phyloP scores from a whole-genome alignment of 108 stramenopile genomes.

The Conticribra weissflogii region DNA sequence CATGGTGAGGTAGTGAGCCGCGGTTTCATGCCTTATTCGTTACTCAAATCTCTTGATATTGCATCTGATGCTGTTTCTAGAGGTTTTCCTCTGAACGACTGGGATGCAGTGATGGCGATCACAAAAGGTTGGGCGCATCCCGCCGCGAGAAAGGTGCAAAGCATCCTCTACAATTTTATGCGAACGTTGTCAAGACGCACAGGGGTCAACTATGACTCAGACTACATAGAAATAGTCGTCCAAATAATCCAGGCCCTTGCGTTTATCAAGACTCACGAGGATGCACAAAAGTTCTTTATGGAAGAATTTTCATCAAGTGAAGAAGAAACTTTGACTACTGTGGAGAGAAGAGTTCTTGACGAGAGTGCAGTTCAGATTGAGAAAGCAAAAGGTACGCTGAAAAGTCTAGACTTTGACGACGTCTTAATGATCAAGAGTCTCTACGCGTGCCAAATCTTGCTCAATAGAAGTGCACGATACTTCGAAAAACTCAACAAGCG shows the following conservation, averaged over 20 bases:
- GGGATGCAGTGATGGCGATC: conserved; percentile 38
- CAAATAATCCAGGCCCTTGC: conserved; percentile 33
- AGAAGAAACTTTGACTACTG: conserved; percentile 39
- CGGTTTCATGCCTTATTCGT: conserved; percentile 47
- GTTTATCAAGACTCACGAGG: conserved; percentile 38
- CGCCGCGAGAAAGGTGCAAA: conserved; percentile 7
- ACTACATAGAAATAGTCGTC: not conserved
- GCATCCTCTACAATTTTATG: not conserved
- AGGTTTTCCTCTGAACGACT: conserved; percentile 33
- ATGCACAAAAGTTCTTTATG: conserved; percentile 49
- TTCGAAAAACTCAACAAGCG: too few relatives aligned
- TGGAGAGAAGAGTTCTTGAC: conserved; percentile 57
- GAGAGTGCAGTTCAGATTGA: conserved; percentile 54
- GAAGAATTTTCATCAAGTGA: conserved; percentile 42
- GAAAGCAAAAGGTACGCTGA: conserved; percentile 47
- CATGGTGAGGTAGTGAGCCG: conserved; percentile 58
- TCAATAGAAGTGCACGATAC: conserved; percentile 52
- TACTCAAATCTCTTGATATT: conserved; percentile 22
- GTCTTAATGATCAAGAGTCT: conserved; percentile 56
- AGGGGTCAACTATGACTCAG: conserved; percentile 1
- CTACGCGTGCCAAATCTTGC: conserved; percentile 71
- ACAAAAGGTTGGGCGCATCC: conserved; percentile 3
- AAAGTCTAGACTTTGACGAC: conserved; percentile 34
- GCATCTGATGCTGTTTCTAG: conserved; percentile 29
- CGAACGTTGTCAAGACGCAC: conserved; percentile 8